phyloP scores from a whole-genome alignment of 2,329 filamentous ascomycete species.

The Ustilaginoidea virens region DNA sequence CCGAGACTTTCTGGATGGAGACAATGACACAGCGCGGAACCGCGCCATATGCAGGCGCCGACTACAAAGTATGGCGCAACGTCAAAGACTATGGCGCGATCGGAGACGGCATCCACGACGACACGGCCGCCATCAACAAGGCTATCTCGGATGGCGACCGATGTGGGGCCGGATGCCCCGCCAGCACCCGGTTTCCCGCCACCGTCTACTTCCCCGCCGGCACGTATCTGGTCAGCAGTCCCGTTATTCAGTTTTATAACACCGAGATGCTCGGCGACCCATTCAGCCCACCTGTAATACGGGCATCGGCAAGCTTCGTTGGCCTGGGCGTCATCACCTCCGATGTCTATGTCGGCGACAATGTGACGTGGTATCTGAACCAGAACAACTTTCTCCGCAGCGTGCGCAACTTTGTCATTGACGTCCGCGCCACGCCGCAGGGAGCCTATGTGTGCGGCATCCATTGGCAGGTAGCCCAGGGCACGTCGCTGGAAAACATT shows the following conservation, averaged over 20 bases:
- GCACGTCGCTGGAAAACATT: no score
- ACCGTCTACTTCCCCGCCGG: conserved; percentile 22
- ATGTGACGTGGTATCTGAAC: conserved; percentile 11
- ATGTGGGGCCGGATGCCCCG: conserved; percentile 11
- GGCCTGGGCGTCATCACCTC: conserved; percentile 43
- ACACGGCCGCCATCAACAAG: conserved; percentile 37
- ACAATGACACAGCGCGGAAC: background rate
- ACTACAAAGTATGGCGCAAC: conserved; percentile 13
- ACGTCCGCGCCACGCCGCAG: conserved; percentile 23
- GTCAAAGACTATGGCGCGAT: conserved; percentile 23
- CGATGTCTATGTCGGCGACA: conserved; percentile 10
- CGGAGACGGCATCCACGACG: conserved; percentile 24
- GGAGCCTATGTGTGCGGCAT: conserved; percentile 25
- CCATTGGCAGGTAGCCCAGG: no score
- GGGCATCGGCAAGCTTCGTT: conserved; percentile 23
- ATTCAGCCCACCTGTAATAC: conserved; percentile 32
- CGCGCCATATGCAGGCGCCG: background rate
- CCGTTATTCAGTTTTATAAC: conserved; percentile 47
- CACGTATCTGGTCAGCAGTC: conserved; percentile 39
- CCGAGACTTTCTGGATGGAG: background rate
- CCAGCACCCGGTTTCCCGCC: conserved; percentile 16
- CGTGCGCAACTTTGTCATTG: conserved; percentile 49
- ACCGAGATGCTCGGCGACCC: no score
- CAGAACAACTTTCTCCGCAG: conserved; percentile 49
- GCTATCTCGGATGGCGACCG: conserved; percentile 24